Evolutionary conservation across 805 yeast genomes (phyloP), one percentile per base, ranked within the genome.

Genomic region (Metschnikowia cubensis): DNA sequence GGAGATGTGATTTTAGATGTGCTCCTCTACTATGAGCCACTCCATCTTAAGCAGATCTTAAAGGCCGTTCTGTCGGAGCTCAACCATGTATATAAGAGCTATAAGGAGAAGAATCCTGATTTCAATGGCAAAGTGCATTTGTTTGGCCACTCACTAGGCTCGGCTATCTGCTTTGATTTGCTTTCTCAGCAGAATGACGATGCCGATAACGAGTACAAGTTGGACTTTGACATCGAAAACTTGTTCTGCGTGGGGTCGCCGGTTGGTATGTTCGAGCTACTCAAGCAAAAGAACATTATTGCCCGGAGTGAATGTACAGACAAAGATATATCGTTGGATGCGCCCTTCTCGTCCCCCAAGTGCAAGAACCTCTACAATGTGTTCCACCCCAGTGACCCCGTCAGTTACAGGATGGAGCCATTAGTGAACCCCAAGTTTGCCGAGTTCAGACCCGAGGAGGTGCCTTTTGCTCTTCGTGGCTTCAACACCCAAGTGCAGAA

Each of bases 61-160:
- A 66, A 71, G 4, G 80, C 78, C 13, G 96, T 89, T 1, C 77
- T 80, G 5, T 55, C 59, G 3, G 85, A 86, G 53, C 74, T 89
- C 41, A 91, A 90, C 64, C 59, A 74, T 1, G 80, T 84, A 1
- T 87, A 81, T 63, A 66, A 73, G 4, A 65, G 77, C 33, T 92
- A 83, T 64, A 66, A 74, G 51, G 75, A 82, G 46, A 69, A 78
- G 43, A 83, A 91, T 55, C 95, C 96, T 0, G 67, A 74, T 17
- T 88, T 87, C 65, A 72, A 82, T n/a, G 96, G 96, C 0, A 80
- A 84, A 55, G 83, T 92, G 0, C 90, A 92, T 57, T 66, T 92
- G 1, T 70, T 90, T 51, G 98, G 97, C 1, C 99, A 92, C 65
- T 92, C 98, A 0, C 70, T 92, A 34, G 99, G 99, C 0, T 85